Evolutionary conservation across 441 rosid genomes (phyloP), one percentile per base, ranked within the genome.

Genomic region (Capsella rubella): DNA sequence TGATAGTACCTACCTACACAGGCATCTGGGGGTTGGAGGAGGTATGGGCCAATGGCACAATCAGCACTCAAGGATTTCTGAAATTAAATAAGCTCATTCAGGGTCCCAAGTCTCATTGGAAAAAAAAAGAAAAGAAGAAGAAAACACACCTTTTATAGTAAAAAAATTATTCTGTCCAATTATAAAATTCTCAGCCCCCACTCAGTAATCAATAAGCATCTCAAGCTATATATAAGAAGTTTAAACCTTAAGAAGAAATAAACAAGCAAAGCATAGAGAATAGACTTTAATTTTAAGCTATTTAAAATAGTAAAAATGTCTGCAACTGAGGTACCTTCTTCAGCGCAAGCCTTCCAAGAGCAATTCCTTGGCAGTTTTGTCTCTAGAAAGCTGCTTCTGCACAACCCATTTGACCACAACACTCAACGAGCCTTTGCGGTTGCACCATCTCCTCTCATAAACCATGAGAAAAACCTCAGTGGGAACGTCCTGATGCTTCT

Each of bases 401-500:
- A 78, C n/a, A 64, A 51, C 54, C 74, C 80, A 51, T 71, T 66
- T 61, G 9, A 15, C 18, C 42, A 39, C 32, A 14, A 11, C 42
- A 43, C 59, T 55, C 78, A 62, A 59, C 16, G 34, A 64, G 39
- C 21, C 32, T 60, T 27, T 25, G 50, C 50, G 21, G 49, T 21
- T 40, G 10, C 65, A 60, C 65, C 65, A 60, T 7, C 65, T 25
- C 34, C 65, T 21, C 34, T 15, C 34, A 40, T 1, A 7, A 40
- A 47, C 56, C 69, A 69, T 56, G 68, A 72, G 61, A 74, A 77
- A 74, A 74, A 49, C 63, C 79, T 86, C 42, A 82, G 78, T 31
- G 66, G 80, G 39, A 82, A 84, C 50, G 81, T 80, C 40, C 60
- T 84, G 68, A 53, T 85, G 76, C 65, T 86, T 65, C 84, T 86